Conservation (phyloP, 129 eudicot genomes). For the Pittosporum tobira region DNA sequence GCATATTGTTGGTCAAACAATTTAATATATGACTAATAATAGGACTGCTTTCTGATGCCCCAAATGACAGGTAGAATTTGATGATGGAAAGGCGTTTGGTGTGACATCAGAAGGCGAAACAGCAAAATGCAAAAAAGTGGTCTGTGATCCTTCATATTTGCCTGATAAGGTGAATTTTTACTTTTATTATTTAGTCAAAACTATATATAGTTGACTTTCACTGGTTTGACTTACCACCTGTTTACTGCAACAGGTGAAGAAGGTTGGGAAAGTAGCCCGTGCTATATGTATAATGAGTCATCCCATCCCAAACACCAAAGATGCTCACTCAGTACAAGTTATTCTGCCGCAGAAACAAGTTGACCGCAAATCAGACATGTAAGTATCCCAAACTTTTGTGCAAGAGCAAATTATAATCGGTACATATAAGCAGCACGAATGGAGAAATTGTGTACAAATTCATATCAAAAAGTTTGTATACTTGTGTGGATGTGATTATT, state of each 20-base stretch:
- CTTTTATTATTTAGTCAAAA: not conserved
- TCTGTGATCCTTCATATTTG: slow-evolving; percentile 57
- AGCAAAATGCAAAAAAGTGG: slow-evolving; percentile 65
- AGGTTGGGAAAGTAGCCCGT: slow-evolving; percentile 66
- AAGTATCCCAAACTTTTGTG: slow-evolving; percentile 14
- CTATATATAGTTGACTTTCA: slow-evolving; percentile 1
- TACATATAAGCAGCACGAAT: too few species aligned
- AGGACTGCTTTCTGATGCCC: not conserved
- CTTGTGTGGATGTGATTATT: too few species aligned
- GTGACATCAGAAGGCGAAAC: slow-evolving; percentile 74
- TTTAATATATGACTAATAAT: too few species aligned
- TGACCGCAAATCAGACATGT: slow-evolving; percentile 68
- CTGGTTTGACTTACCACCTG: not conserved
- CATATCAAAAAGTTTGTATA: too few species aligned
- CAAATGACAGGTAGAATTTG: slow-evolving; percentile 49
- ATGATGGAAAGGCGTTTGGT: slow-evolving; percentile 43
- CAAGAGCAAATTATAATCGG: not conserved
- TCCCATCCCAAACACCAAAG: slow-evolving; percentile 54
- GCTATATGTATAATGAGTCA: slow-evolving; percentile 70
- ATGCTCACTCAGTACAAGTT: slow-evolving; percentile 59
- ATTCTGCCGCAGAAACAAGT: slow-evolving; percentile 65
- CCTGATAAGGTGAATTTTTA: slow-evolving; percentile 40
- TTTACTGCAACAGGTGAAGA: slow-evolving; percentile 36
- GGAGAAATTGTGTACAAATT: too few species aligned
- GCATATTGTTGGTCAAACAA: not conserved